Base-by-base conservation (phyloP, 768 basidiomycete species). In the Phanerochaete carnosa region DNA sequence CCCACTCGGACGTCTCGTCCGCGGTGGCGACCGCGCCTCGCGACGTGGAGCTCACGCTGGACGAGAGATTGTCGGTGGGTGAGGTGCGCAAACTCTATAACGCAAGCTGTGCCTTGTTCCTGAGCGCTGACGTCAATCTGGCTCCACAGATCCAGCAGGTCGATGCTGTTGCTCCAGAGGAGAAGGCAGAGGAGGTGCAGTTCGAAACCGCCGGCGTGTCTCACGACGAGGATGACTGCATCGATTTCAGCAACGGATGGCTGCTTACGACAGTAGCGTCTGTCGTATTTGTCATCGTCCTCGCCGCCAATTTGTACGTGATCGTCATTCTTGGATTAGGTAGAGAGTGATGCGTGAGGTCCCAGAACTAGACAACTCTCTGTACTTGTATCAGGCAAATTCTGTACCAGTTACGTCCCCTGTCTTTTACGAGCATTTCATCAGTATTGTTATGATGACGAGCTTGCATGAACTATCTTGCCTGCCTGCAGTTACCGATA, bases 271-370 rank as follows among this genome's bases (percentile, higher is more conserved):
- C n/a, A 60, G 62, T 5, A 32, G 89, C 19, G 89, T 85, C 74
- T 60, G 13, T 74, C 19, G 83, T 94, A 29, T 93, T 87, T 80
- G 65, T 86, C 11, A 64, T 92, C 4, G 77, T 94, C 23, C 69
- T 88, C 5, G 73, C 81, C 8, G 93, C 92, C 25, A 94, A 95
- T 65, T 65, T 82, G 30, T 95, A 94, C 70, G 92, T 88, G 6
- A 78, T 95, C 61, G 79, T 86, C 15, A 80, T 80, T 39, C 74
- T 94, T 45, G 82, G 71, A 3, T 64, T 80, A 66, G 81, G 82
- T 7, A 54, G 72, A 56, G 61, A 32, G 32, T 66, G 46, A 58
- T 58, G 28, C 25, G 29, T 55, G 39, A 22, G 39, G 23, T 16
- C 43, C 56, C 25, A 13, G 19, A 19, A 15, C 45, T n/a, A n/a